Evolutionary conservation across 2,329 filamentous ascomycete species (phyloP), one percentile per base, ranked within the genome.

Genomic region (Sporothrix schenckii): DNA sequence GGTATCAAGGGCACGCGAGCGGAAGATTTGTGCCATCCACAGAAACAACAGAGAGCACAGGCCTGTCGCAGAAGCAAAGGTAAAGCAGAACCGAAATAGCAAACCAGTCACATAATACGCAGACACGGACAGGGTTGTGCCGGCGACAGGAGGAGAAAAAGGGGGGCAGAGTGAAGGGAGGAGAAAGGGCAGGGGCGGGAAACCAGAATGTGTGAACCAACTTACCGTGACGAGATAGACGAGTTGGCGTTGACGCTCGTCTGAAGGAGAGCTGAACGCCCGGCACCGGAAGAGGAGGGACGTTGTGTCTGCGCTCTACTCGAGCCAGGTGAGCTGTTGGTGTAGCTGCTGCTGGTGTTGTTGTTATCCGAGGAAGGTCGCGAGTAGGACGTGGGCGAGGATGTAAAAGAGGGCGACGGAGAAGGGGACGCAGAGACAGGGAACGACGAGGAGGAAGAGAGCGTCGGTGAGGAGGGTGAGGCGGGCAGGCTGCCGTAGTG

Each of bases 181-280:
- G 50, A n/a, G 14, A 50, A 66, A 34, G 44, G 27, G 41, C 11
- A 44, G 41, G 14, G 27, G n/a, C 34, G 50, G 54, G 52, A 19
- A 63, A 53, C 52, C 50, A 27, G 47, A 13, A 27, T 11, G 39
- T 47, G 58, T 63, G 58, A 63, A 19, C 49, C 54, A 44, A 68
- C 75, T 75, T 75, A 76, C 75, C 75, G 73, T 61, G 75, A 63
- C 54, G 74, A 71, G 11, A 72, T 24, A 61, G 69, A 39, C 39
- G 73, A 68, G 14, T 70, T 49, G 58, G 24, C 68, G 66, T 61
- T 66, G 69, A 16, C 47, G 58, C 68, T 68, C 49, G 50, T 71
- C 60, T 70, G 71, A 21, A 72, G 68, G 2, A 69, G 63, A 66
- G 71, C 63, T 69, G 71, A 67, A 34, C 69, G 70, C n/a, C 65